Evolutionary conservation across 768 basidiomycete genomes (phyloP).

Genomic region (Obba rivulosa): DNA sequence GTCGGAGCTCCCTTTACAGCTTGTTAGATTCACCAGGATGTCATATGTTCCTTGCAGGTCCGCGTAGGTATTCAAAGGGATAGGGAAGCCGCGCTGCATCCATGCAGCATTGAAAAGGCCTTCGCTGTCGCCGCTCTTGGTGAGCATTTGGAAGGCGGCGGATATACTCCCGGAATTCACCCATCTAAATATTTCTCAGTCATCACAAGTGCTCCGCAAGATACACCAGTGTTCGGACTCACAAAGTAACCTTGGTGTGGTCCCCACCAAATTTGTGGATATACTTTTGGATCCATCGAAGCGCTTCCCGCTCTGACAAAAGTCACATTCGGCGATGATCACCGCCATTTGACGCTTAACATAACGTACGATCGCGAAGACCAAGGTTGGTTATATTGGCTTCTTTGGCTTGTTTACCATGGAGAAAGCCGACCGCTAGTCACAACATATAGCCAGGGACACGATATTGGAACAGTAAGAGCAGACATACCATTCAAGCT

Average conservation of each 20-base stretch:
- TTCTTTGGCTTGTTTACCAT: constrained; percentile 14
- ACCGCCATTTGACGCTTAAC: not conserved
- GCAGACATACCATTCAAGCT: not conserved
- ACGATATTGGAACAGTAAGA: too few relatives aligned
- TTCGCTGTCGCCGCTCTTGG: constrained; percentile 13
- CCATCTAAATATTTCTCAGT: too few relatives aligned
- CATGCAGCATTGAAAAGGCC: constrained; percentile 17
- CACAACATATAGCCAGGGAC: too few relatives aligned
- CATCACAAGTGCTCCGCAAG: too few relatives aligned
- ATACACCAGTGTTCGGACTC: too few relatives aligned
- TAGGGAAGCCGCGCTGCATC: constrained; percentile 12
- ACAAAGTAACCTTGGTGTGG: constrained; percentile 33
- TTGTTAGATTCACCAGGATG: constrained; percentile 30
- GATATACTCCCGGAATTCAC: constrained; percentile 17
- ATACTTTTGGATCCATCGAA: constrained; percentile 29
- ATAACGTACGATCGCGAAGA: constrained; percentile 29
- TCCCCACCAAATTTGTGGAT: constrained; percentile 28
- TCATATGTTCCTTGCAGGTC: constrained; percentile 36
- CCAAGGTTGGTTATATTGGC: constrained; percentile 29
- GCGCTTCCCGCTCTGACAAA: constrained; percentile 29
- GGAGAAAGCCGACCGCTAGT: constrained; percentile 20
- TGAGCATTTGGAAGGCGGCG: constrained; percentile 15
- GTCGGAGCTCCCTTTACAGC: constrained; percentile 30
- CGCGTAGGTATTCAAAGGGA: constrained; percentile 2
- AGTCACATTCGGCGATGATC: not conserved